phyloP scores from a whole-genome alignment of 2,329 filamentous ascomycete species.

The Stachybotrys chartarum region DNA sequence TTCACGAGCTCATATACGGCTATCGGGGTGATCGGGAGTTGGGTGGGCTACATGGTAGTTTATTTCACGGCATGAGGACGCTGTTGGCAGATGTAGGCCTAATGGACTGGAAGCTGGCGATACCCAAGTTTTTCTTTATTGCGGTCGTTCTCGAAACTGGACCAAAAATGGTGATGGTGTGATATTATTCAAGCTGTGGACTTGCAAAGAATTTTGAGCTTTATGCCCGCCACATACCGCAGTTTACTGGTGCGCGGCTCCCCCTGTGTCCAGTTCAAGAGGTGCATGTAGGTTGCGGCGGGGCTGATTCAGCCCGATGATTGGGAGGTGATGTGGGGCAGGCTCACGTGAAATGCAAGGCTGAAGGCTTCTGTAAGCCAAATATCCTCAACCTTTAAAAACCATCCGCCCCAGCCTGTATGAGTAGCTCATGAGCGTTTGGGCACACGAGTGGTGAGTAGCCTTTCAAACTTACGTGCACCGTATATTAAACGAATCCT shows the following conservation, averaged over 20 bases:
- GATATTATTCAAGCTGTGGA: no score
- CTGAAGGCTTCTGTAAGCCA: conserved; percentile 10
- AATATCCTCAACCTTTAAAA: conserved; percentile 7
- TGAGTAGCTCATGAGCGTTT: background rate
- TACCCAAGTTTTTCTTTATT: no score
- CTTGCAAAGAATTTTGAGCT: no score
- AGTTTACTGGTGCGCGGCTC: background rate
- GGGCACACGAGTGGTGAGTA: no score
- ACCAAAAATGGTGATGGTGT: no score
- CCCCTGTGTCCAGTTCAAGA: background rate
- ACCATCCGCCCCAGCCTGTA: background rate
- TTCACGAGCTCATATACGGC: conserved; percentile 94
- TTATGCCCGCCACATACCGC: background rate
- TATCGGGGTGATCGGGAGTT: conserved; percentile 90
- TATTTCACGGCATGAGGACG: conserved; percentile 58
- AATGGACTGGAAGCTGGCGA: no score
- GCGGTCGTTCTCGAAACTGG: no score
- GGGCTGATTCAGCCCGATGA: conserved; percentile 15
- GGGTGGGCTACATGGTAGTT: conserved; percentile 89
- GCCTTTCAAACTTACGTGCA: no score
- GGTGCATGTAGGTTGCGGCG: background rate
- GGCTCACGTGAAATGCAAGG: conserved; percentile 21
- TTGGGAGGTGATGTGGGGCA: conserved; percentile 12
- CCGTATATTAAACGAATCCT: no score
- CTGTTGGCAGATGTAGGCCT: background rate